Evolutionary conservation across 495 filamentous ascomycete species (phyloP).

Genomic region (Podospora australis): DNA sequence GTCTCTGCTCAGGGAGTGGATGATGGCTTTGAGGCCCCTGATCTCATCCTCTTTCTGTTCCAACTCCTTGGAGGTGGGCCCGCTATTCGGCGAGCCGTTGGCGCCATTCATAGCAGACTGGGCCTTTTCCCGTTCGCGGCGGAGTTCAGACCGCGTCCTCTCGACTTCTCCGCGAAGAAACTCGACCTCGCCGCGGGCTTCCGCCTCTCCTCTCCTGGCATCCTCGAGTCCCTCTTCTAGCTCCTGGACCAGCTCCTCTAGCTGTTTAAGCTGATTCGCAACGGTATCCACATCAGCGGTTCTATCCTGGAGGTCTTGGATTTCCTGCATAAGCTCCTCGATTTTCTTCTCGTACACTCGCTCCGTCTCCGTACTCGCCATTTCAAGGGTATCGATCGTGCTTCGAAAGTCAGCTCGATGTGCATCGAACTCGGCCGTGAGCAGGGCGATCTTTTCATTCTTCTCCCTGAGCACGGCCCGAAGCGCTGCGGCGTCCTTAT

Average conservation of each 20-base stretch:
- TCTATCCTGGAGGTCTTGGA: constrained; percentile 72
- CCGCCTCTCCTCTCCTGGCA: constrained; percentile 90
- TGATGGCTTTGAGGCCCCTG: constrained; percentile 91
- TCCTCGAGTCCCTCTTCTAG: constrained; percentile 96
- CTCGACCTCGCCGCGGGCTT: constrained; percentile 93
- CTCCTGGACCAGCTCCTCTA: constrained; percentile 94
- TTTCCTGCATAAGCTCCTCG: constrained; percentile 80
- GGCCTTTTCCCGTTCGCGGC: constrained; percentile 84
- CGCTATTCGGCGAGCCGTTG: constrained; percentile 41
- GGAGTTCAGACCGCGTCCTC: constrained; percentile 80
- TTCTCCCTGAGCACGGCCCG: constrained; percentile 83
- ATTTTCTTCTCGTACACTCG: constrained; percentile 93
- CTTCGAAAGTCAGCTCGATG: constrained; percentile 94
- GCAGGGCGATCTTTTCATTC: constrained; percentile 88
- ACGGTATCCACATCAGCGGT: constrained; percentile 88
- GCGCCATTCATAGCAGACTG: constrained; percentile 52
- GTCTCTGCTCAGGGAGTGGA: constrained; percentile 84
- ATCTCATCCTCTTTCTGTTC: constrained; percentile 98
- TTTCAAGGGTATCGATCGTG: constrained; percentile 92
- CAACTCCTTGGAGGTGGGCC: constrained; percentile 59
- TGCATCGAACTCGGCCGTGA: constrained; percentile 90
- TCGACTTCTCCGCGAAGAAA: constrained; percentile 95
- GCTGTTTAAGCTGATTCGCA: constrained; percentile 81
- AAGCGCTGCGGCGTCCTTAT: constrained; percentile 69
- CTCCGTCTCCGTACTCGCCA: constrained; percentile 94